phyloP scores from a whole-genome alignment of 495 filamentous ascomycete genomes.

The Podospora didyma region DNA sequence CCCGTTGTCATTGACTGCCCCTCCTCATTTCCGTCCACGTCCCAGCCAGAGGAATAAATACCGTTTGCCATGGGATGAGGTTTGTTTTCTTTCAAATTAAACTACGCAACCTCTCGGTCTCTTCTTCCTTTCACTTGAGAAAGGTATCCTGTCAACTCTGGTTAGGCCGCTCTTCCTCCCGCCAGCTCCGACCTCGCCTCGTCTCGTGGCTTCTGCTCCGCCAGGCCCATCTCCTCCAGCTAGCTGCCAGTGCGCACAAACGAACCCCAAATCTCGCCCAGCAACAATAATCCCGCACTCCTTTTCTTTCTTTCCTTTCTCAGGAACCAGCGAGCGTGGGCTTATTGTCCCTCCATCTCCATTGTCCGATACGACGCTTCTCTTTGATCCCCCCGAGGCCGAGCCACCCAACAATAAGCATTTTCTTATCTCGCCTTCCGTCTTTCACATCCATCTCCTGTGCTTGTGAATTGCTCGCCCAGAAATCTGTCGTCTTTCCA shows the following conservation, averaged over 20 bases:
- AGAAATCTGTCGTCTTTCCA: constrained; percentile 12
- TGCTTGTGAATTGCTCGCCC: background rate
- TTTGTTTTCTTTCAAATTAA: background rate
- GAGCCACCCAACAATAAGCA: constrained; percentile 1
- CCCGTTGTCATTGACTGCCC: background rate
- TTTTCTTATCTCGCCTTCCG: constrained; percentile 3
- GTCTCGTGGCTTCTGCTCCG: background rate
- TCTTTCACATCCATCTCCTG: constrained; percentile 8
- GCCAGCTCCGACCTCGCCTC: background rate
- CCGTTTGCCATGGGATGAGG: too few relatives aligned
- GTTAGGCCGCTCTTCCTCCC: too few relatives aligned
- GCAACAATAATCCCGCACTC: constrained; percentile 11
- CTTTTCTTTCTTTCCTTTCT: background rate
- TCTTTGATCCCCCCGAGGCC: constrained; percentile 2
- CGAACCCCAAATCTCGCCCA: background rate
- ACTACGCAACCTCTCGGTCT: constrained; percentile 1
- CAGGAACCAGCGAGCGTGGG: background rate
- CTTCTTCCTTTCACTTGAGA: background rate
- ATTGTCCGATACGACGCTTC: constrained; percentile 3
- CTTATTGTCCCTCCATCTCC: constrained; percentile 1
- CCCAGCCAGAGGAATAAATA: too few relatives aligned
- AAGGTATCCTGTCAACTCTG: too few relatives aligned
- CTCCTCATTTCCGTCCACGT: background rate
- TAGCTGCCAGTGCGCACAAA: background rate
- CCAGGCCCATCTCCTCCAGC: background rate